A percentile compares a stretch with the other conserved stretches of the same genome.
Evolutionary conservation across 371 early-diverging fungal species (phyloP).

Genomic region (Mucor saturninus): DNA sequence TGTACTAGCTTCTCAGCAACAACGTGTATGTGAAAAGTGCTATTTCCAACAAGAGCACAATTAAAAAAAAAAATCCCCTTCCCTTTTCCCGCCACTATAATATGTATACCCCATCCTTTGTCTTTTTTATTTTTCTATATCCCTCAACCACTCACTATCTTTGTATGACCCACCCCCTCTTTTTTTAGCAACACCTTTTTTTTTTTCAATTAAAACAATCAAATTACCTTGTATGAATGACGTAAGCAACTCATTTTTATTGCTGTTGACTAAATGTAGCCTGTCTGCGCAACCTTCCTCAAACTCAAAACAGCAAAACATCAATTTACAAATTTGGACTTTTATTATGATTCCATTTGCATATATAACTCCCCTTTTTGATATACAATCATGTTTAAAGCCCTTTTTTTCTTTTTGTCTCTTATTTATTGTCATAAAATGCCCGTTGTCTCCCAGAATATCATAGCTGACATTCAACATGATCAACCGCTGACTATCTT

Average conservation of each 20-base stretch:
- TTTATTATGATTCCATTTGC: constrained; percentile 17
- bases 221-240: background rate
- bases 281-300: constrained; percentile 3
- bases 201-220: background rate
- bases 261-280: background rate
- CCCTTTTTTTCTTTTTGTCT: background rate
- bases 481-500: background rate
- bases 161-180: background rate
- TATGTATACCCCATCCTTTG: constrained; percentile 8
- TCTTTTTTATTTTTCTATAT: constrained; percentile 1
- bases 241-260: background rate
- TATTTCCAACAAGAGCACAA: constrained; percentile 19
- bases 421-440: background rate
- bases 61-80: background rate
- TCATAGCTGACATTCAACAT: too few species aligned
- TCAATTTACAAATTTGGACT: constrained; percentile 13
- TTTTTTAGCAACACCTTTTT: background rate
- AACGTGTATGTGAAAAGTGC: constrained; percentile 58
- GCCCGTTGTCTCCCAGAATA: background rate
- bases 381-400: background rate
- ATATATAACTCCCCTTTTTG: background rate
- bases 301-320: constrained; percentile 16
- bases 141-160: background rate
- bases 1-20: constrained; percentile 38
- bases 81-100: background rate